Conservation (phyloP, 306 rosid genomes). For the Vigna mungo region DNA sequence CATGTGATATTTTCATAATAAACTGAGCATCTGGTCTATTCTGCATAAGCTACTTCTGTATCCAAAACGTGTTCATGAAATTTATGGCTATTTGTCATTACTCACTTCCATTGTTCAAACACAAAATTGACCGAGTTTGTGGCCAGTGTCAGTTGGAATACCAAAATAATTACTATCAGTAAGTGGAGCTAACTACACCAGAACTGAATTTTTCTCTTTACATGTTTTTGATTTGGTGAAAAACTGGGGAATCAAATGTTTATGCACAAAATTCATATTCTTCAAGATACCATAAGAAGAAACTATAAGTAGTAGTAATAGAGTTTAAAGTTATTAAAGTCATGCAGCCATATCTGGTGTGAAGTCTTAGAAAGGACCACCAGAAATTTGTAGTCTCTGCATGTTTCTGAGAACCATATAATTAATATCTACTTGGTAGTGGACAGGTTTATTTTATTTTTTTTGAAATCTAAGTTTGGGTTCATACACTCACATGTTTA, state of each 20-base stretch:
- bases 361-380: slow-evolving; percentile 28
- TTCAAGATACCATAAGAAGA: not conserved
- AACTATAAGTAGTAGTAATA: slow-evolving; percentile 17
- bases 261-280: not conserved
- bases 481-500: not conserved
- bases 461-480: not conserved
- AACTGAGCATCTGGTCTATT: slow-evolving; percentile 48
- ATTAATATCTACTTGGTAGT: slow-evolving; percentile 32
- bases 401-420: slow-evolving; percentile 27
- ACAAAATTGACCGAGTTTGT: slow-evolving; percentile 39
- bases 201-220: slow-evolving; percentile 25
- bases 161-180: not conserved
- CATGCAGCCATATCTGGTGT: not conserved
- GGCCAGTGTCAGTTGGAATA: slow-evolving; percentile 46
- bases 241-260: not conserved
- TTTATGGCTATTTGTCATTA: slow-evolving; percentile 41
- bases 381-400: slow-evolving; percentile 12
- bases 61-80: slow-evolving; percentile 40
- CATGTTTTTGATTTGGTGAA: slow-evolving; percentile 28
- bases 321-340: slow-evolving; percentile 6
- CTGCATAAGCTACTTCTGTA: slow-evolving; percentile 39
- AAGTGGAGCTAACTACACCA: not conserved
- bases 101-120: slow-evolving; percentile 16
- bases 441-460: not conserved
- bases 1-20: slow-evolving; percentile 47